Evolutionary conservation across 2,329 filamentous ascomycete species (phyloP).

Genomic region (Colletotrichum sidae): DNA sequence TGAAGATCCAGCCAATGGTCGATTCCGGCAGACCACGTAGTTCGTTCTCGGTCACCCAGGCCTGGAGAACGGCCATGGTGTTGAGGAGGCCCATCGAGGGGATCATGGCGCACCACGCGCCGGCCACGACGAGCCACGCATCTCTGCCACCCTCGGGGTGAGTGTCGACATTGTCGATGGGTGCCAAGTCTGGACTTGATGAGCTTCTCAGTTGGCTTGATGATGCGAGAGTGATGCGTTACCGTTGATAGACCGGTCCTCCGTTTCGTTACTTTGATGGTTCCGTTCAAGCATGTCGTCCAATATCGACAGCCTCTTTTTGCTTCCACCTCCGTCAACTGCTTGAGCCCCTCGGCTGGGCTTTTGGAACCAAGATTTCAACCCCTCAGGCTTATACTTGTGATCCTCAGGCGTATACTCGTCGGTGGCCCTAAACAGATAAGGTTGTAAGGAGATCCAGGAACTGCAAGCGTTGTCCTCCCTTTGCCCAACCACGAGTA

Average conservation of each 20-base stretch:
- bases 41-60: constrained; percentile 74
- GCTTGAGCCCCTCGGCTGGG: too few species aligned
- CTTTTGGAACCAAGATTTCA: too few species aligned
- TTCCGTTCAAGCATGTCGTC: background rate
- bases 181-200: background rate
- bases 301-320: background rate
- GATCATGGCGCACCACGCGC: constrained; percentile 74
- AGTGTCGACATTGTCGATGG: constrained; percentile 10
- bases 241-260: too few species aligned
- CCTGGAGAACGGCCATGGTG: constrained; percentile 73
- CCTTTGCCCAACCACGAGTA: too few species aligned
- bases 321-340: too few species aligned
- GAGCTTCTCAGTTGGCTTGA: too few species aligned
- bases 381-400: background rate
- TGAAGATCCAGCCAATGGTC: constrained; percentile 79
- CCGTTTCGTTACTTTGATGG: too few species aligned
- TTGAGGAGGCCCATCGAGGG: constrained; percentile 76
- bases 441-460: background rate
- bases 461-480: background rate
- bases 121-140: constrained; percentile 79
- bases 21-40: constrained; percentile 68
- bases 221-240: too few species aligned
- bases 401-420: background rate
- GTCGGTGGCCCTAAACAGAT: background rate
- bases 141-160: constrained; percentile 77